Evolutionary conservation across 2,329 filamentous ascomycete species (phyloP).

Genomic region (Cladosporium cucumerinum): DNA sequence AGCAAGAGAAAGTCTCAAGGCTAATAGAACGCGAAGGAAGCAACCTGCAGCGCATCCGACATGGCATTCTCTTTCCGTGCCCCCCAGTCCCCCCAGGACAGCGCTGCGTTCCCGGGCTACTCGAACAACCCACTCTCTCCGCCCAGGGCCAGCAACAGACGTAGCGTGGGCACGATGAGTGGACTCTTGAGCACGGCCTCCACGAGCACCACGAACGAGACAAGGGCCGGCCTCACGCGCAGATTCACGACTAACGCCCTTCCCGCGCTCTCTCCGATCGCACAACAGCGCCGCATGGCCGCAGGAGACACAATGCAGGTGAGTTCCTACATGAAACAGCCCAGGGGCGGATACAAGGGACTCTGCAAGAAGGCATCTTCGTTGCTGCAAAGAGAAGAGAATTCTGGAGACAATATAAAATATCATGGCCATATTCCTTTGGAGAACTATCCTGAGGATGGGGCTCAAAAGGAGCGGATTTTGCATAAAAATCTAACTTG

Average conservation of each 20-base stretch:
- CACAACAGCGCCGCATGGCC: conserved; percentile 52
- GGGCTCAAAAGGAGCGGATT: background rate
- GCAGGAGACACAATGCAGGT: conserved; percentile 44
- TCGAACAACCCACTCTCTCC: conserved; percentile 46
- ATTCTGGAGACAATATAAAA: background rate
- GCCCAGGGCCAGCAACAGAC: conserved; percentile 37
- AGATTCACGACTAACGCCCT: conserved; percentile 89
- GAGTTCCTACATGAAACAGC: conserved; percentile 22
- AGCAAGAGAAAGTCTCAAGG: background rate
- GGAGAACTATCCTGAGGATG: background rate
- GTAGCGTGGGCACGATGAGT: conserved; percentile 31
- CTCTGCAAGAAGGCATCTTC: conserved; percentile 1
- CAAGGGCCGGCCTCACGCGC: conserved; percentile 74
- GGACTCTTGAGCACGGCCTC: background rate
- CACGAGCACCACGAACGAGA: conserved; percentile 53
- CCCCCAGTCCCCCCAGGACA: conserved; percentile 74
- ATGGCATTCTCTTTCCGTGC: conserved; percentile 66
- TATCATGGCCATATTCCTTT: background rate
- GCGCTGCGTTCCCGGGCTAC: conserved; percentile 66
- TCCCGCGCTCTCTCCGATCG: conserved; percentile 64
- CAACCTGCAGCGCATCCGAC: conserved; percentile 26
- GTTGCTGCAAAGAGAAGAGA: background rate
- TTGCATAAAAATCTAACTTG: background rate
- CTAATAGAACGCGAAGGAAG: background rate
- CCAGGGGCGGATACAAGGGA: background rate